Evolutionary conservation across 2,329 filamentous ascomycete species (phyloP), one percentile per base, ranked within the genome.

Genomic region (Polytolypa hystricis): DNA sequence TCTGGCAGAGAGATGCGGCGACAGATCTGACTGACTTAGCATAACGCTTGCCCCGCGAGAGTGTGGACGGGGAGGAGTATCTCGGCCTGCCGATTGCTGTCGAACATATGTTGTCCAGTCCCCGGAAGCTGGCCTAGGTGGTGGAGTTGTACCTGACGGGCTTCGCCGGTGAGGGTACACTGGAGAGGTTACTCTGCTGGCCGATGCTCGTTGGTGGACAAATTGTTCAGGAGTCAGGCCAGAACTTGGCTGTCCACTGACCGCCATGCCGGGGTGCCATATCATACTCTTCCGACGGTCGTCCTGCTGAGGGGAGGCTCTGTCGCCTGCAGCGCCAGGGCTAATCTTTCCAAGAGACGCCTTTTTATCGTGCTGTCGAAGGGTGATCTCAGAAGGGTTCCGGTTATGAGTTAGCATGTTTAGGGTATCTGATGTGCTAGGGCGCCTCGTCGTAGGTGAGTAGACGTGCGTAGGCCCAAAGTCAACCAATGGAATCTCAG

Each of bases 401-500:
- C 55, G 48, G 12, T 55, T 50, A 25, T 60, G 49, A 5, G 44
- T 47, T 16, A 52, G 46, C 27, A 55, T 54, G 20, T 48, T 69
- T 40, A 73, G 55, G 2, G 70, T 70, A 30, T 70, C 70, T 32
- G 67, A 70, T 1, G 72, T 75, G 28, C 56, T 66, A n/a, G 74
- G 72, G 6, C 71, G 68, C 47, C 65, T 67, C 12, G 61, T 65
- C 29, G 64, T 64, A 18, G 73, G 70, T 42, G 64, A 65, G 39
- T 85, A 80, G 41, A 81, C 79, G 48, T 84, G 64, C 0, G 87
- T 94, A 4, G 80, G 84, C 0, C 89, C 89, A 60, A 95, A 95
- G 56, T 95, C 79, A 43, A 94, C 74, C 4, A 71, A 63, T 1
- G 84, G 84, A 42, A 93, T 77, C 39, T 75, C 69, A 16, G 73